Evolutionary conservation across 2,329 filamentous ascomycete genomes (phyloP).

Genomic region (Fusarium caatingaense): DNA sequence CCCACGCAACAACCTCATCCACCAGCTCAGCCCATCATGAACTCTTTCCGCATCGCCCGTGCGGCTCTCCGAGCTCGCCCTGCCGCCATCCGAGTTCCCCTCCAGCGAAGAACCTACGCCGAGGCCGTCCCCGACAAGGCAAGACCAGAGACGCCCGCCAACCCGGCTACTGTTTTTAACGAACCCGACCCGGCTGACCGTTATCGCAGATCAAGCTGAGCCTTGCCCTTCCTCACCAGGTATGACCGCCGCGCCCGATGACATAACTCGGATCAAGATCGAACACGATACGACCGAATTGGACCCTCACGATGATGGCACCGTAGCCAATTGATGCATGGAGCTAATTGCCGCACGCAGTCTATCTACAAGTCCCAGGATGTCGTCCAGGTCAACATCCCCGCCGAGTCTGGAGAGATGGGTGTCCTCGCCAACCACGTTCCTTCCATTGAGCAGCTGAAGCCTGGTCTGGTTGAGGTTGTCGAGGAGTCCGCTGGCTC

Average conservation of each 20-base stretch:
- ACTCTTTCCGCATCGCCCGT: constrained; percentile 92
- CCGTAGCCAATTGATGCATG: constrained; percentile 45
- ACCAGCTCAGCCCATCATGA: constrained; percentile 76
- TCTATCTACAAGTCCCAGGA: constrained; percentile 75
- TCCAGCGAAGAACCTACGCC: constrained; percentile 91
- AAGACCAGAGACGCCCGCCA: constrained; percentile 47
- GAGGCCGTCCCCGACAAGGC: constrained; percentile 87
- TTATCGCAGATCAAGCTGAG: constrained; percentile 87
- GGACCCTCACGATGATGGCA: constrained; percentile 35
- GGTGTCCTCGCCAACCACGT: constrained; percentile 99
- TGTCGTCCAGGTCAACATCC: constrained; percentile 96
- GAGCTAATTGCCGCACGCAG: constrained; percentile 69
- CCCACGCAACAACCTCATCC: constrained; percentile 62
- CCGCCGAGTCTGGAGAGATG: constrained; percentile 98
- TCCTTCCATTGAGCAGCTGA: constrained; percentile 98
- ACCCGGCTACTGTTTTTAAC: constrained; percentile 40
- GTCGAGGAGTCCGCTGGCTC: constrained; percentile 87
- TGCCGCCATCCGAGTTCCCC: constrained; percentile 77
- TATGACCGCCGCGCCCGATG: constrained; percentile 63
- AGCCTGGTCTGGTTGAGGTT: constrained; percentile 94
- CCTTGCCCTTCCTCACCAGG: constrained; percentile 97
- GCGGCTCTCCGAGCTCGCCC: constrained; percentile 87
- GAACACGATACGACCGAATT: constrained; percentile 47
- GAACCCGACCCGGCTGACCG: constrained; percentile 43
- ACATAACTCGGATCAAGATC: constrained; percentile 35